Conservation (phyloP, 768 basidiomycete species). For the Strobilomyces confusus region DNA sequence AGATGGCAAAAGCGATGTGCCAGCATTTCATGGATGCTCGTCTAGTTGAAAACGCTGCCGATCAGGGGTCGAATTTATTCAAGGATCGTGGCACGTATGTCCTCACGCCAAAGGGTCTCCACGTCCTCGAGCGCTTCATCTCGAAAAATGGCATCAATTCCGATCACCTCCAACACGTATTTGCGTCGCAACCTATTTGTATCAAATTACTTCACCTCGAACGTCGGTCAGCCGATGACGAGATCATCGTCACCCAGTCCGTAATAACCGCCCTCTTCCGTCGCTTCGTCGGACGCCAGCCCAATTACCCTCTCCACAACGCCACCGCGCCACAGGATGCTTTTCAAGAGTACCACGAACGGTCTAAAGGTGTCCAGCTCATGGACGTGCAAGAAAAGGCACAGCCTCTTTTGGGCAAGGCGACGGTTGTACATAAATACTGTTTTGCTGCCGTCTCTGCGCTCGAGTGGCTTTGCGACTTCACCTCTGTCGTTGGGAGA, state of each 20-base stretch:
- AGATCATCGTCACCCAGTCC: constrained; percentile 92
- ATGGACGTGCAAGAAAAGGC: constrained; percentile 69
- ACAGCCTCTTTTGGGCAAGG: constrained; percentile 47
- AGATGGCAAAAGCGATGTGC: constrained; percentile 99
- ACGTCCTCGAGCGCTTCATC: constrained; percentile 99
- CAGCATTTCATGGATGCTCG: constrained; percentile 99
- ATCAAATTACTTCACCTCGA: constrained; percentile 98
- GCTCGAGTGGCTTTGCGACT: constrained; percentile 96
- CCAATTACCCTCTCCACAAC: constrained; percentile 65
- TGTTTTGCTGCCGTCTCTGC: constrained; percentile 86
- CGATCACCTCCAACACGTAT: constrained; percentile 86
- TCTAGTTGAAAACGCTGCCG: constrained; percentile 93
- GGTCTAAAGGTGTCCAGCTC: constrained; percentile 68
- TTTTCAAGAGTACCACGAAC: constrained; percentile 73
- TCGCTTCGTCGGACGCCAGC: constrained; percentile 84
- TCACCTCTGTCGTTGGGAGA: constrained; percentile 90
- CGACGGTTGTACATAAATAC: constrained; percentile 49
- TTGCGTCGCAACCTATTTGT: constrained; percentile 90
- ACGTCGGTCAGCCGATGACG: constrained; percentile 87
- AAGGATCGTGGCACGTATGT: constrained; percentile 97
- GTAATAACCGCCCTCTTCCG: constrained; percentile 95
- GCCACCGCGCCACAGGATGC: constrained; percentile 49
- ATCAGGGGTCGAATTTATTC: constrained; percentile 84
- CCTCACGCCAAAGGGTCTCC: constrained; percentile 95
- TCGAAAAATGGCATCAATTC: constrained; percentile 98